Evolutionary conservation across 2,329 filamentous ascomycete genomes (phyloP), one percentile per base, ranked within the genome.

Genomic region (Paraphoma sp.): DNA sequence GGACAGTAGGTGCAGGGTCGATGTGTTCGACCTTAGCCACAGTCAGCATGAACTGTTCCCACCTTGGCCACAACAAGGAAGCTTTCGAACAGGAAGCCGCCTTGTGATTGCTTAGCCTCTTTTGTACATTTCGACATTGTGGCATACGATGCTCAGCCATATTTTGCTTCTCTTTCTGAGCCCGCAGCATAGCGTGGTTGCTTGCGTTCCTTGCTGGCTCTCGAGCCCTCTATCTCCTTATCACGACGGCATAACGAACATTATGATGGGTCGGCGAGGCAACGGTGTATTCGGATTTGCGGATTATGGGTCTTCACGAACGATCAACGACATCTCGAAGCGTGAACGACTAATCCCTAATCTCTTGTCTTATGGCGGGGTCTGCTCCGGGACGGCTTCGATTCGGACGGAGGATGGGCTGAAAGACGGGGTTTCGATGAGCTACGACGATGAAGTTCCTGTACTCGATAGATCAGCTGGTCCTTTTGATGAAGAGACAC

Each of bases 181-280:
- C 57, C 64, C 56, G 54, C 61, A 36, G 10, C 16, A 52, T 51
- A 31, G 56, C 52, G 60, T 58, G 61, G 63, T 49, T 53, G n/a
- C 45, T 50, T 63, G 52, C 44, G 62, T 63, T 67, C 58, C 53
- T 60, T 58, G 53, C n/a, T 18, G 30, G 33, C 50, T 54, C 56
- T 61, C 56, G 52, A 55, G 42, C 41, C 41, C 47, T 56, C 49
- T 16, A 52, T 60, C 54, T 59, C 56, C 46, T 65, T 67, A 59
- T 68, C 54, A 68, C 60, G 68, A 69, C 60, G 64, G 60, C 53
- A 70, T 65, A 67, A 67, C 63, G 48, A 60, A 65, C 38, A 53
- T 64, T 57, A 65, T 51, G 62, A 70, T 57, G 54, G 53, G 54
- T 65, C 54, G 54, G 54, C 51, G 62, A 49, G 53, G 47, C 57